These are phyloP conservation scores for Murraya koenigii DNA, from an alignment of 345 rosid species.

Conservation along the genomic window DNA sequence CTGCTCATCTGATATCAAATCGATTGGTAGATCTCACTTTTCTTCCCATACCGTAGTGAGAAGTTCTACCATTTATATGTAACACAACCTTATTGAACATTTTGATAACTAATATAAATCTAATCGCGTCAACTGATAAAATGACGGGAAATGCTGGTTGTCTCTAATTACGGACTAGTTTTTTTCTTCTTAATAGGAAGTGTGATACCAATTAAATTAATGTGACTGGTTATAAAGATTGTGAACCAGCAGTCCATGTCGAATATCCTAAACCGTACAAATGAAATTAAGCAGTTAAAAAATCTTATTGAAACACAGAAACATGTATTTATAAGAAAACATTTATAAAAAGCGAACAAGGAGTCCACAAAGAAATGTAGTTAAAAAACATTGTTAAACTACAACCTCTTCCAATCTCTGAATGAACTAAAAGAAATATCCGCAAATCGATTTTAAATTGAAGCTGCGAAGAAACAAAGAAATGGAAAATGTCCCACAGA, in stretches of 20 bases:
- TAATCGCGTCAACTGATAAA: not conserved
- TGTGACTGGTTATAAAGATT: not conserved
- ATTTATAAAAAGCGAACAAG: no score
- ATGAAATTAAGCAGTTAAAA: not conserved
- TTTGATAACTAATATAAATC: not conserved
- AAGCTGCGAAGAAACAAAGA: not conserved
- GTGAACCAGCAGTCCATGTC: not conserved
- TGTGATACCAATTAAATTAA: not conserved
- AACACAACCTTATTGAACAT: not conserved
- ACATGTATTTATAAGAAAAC: no score
- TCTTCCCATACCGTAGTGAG: not conserved
- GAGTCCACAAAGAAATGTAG: not conserved
- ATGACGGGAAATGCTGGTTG: not conserved
- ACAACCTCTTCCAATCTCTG: not conserved
- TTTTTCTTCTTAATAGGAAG: not conserved
- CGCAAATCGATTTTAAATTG: not conserved
- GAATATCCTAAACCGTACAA: not conserved
- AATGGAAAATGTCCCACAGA: not conserved
- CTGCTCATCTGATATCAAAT: not conserved
- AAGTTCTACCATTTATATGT: not conserved
- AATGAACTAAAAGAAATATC: not conserved
- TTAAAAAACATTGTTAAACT: not conserved
- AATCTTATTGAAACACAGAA: not conserved
- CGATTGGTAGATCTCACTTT: not conserved
- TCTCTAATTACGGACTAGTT: not conserved